Percentiles rank a stretch among this genome's conserved stretches.
Evolutionary conservation across 2,329 filamentous ascomycete species (phyloP).

Genomic region (Karstenula rhodostoma): DNA sequence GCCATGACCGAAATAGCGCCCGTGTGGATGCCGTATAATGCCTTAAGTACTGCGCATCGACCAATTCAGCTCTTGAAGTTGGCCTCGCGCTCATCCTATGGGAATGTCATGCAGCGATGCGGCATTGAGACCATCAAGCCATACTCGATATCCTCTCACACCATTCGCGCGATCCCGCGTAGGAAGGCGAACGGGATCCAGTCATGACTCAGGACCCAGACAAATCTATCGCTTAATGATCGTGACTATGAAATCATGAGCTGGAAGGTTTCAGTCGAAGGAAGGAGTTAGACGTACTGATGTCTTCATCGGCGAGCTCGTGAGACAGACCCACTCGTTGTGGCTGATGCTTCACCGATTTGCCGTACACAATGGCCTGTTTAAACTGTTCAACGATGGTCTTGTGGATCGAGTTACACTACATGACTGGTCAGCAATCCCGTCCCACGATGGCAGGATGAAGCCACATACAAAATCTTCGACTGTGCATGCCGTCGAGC

Average conservation of each 20-base stretch:
- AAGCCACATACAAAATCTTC: conserved; percentile 88
- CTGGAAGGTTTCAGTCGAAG: conserved; percentile 20
- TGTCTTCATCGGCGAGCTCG: conserved; percentile 95
- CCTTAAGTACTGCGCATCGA: conserved; percentile 41
- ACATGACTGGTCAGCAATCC: conserved; percentile 47
- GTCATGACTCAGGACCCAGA: conserved; percentile 30
- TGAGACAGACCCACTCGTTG: conserved; percentile 92
- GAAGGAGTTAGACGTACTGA: conserved; percentile 68
- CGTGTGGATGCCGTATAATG: conserved; percentile 42
- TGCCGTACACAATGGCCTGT: conserved; percentile 93
- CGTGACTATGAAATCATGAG: conserved; percentile 48
- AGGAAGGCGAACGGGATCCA: conserved; percentile 25
- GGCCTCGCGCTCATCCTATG: conserved; percentile 41
- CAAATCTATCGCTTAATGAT: conserved; percentile 52
- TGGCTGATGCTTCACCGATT: conserved; percentile 98
- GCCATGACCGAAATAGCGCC: conserved; percentile 37
- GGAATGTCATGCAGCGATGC: conserved; percentile 37
- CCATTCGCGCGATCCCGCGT: conserved; percentile 35
- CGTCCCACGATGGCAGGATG: conserved; percentile 18
- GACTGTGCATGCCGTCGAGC: conserved; percentile 82
- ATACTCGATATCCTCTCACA: conserved; percentile 34
- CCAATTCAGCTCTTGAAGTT: conserved; percentile 43
- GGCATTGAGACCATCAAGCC: conserved; percentile 43
- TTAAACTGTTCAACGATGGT: conserved; percentile 97
- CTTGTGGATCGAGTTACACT: conserved; percentile 98